phyloP scores from a whole-genome alignment of 768 basidiomycete species.

The Psilocybe cyanescens region DNA sequence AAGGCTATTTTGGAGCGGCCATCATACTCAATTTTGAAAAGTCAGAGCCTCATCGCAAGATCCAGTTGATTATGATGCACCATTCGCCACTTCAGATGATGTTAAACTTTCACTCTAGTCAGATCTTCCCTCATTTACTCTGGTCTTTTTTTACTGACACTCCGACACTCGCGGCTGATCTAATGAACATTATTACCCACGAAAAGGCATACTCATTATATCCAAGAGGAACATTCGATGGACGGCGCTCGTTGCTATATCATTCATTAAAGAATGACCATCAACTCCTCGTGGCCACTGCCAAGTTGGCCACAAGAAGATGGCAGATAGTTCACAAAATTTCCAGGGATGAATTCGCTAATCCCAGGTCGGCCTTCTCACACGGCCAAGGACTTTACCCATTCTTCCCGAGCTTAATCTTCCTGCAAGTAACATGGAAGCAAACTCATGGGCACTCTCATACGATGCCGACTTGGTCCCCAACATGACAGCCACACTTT shows the following conservation, averaged over 20 bases:
- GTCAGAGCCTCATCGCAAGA: conserved; percentile 21
- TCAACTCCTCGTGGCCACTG: background rate
- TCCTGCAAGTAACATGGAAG: conserved; percentile 8
- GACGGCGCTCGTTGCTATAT: conserved; percentile 8
- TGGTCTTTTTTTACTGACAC: background rate
- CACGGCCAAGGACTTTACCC: conserved; percentile 18
- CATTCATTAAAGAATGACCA: background rate
- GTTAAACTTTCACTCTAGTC: conserved; percentile 49
- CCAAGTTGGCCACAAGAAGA: conserved; percentile 40
- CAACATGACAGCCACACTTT: background rate
- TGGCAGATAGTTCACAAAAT: conserved; percentile 29
- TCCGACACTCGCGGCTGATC: conserved; percentile 31
- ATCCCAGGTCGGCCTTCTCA: conserved; percentile 20
- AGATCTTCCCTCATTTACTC: conserved; percentile 2
- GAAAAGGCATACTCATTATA: conserved; percentile 44
- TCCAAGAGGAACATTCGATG: conserved; percentile 43
- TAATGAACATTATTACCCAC: conserved; percentile 48
- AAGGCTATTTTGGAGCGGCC: conserved; percentile 27
- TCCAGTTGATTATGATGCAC: conserved; percentile 43
- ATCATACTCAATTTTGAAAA: conserved; percentile 35
- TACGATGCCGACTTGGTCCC: conserved; percentile 2
- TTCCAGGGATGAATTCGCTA: background rate
- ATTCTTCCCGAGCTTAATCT: conserved; percentile 13
- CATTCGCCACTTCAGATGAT: conserved; percentile 37
- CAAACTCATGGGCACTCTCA: conserved; percentile 6